Evolutionary conservation across 2,329 filamentous ascomycete species (phyloP), one percentile per base, ranked within the genome.

Genomic region (Juglanconis oblonga): DNA sequence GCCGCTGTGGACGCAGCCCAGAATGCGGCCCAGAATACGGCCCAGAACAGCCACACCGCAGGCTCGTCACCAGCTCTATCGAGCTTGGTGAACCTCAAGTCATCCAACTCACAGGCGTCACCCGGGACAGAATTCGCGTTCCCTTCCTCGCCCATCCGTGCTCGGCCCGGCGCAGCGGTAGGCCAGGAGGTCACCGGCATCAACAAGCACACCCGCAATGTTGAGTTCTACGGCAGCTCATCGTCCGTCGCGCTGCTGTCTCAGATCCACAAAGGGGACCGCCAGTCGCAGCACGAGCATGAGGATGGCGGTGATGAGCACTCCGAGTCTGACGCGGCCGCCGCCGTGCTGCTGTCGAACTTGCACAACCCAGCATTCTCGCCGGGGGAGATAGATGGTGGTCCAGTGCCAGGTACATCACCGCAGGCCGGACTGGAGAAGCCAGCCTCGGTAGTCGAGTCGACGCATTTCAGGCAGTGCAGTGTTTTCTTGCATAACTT

Each of bases 191-290:
- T 79, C 45, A 74, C 72, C 4, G 77, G 77, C 33, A 68, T 79
- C 42, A 80, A 79, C 59, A 70, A 70, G 10, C 76, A 79, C 49
- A 81, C 77, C 0, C 74, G 73, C 33, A 75, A 73, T 56, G 73
- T 79, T 36, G 78, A 81, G 62, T 81, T 79, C 42, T 78, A 81
- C 60, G 78, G 79, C 4, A 78, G 74, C 60, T 77, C 77, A 1
- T 81, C 79, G 0, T 77, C 76, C 2, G 74, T 78, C 1, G 76
- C 78, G 4, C 71, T 79, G 2, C 70, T 80, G 9, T 77, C 74
- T 2, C 74, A 76, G 55, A 66, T 81, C 4, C 70, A 77, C 58
- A 66, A 68, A 3, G 67, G 67, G 31, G 60, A 63, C 13, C 59
- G 58, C 4, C 66, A 64, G 49, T 64, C 64, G 24, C 52, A 35